phyloP scores from a whole-genome alignment of 2,329 filamentous ascomycete species.

The Alternaria metachromatica region DNA sequence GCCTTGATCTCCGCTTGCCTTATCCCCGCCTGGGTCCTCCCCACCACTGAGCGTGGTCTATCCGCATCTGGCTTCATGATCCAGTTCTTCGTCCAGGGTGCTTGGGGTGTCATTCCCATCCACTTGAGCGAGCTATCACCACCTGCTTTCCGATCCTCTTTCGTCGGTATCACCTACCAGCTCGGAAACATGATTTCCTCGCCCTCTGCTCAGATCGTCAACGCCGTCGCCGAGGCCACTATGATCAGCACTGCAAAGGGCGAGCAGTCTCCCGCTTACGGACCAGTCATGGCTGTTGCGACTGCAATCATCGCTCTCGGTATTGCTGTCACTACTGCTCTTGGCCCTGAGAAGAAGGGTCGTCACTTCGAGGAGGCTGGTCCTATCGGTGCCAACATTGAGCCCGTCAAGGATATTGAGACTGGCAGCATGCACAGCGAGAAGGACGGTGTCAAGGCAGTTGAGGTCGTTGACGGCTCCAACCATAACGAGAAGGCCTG shows the following conservation, averaged over 20 bases:
- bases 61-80: slow-evolving; percentile 72
- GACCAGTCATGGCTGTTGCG: slow-evolving; percentile 75
- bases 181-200: slow-evolving; percentile 77
- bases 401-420: slow-evolving; percentile 41
- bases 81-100: slow-evolving; percentile 61
- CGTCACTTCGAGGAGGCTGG: slow-evolving; percentile 69
- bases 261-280: slow-evolving; percentile 70
- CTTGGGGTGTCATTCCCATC: slow-evolving; percentile 61
- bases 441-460: slow-evolving; percentile 29
- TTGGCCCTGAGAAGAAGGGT: slow-evolving; percentile 78
- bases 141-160: slow-evolving; percentile 71
- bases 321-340: slow-evolving; percentile 69
- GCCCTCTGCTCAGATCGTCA: slow-evolving; percentile 77
- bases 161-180: slow-evolving; percentile 76
- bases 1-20: slow-evolving; percentile 66
- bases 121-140: slow-evolving; percentile 78
- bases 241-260: slow-evolving; percentile 62
- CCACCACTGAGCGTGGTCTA: slow-evolving; percentile 64
- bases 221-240: slow-evolving; percentile 68
- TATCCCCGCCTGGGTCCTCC: slow-evolving; percentile 75
- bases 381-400: slow-evolving; percentile 55
- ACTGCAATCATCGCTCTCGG: slow-evolving; percentile 78
- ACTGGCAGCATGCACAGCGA: slow-evolving; percentile 36
- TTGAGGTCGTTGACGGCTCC: slow-evolving; percentile 27
- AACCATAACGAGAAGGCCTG: slow-evolving; percentile 13